Base-by-base conservation (phyloP, 2,329 filamentous ascomycete species). In the Penicillium sp. region DNA sequence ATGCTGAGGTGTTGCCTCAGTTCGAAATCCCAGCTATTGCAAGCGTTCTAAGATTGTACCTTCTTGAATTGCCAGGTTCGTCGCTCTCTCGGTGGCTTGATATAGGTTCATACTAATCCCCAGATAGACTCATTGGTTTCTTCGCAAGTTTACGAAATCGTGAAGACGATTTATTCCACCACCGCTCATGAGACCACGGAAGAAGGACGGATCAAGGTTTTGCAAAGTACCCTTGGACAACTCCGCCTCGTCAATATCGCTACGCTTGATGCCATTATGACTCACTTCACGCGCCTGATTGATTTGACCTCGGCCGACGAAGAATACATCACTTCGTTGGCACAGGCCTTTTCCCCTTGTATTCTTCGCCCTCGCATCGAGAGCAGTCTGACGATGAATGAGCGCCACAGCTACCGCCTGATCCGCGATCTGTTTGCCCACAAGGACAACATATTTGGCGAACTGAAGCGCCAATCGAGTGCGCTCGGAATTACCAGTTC, bases 231-330 rank as follows among this genome's bases (percentile, higher is more conserved):
- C 0, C 87, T 99, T 56, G 93, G 93, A 40, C 93, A 97, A 74
- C 85, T 99, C 56, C 89, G 93, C 60, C 87, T 99, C 56, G 92
- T 94, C 63, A 99, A 99, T 75, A 99, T 99, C 75, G 94, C 94
- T 48, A 97, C 94, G n/a, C 86, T 99, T 59, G 94, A 99, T 75
- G 94, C 94, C 41, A 90, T 96, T 72, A 96, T 95, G 83, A 97
- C 96, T 65, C 94, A 99, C 77, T 97, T 99, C 74, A 97, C 93
- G 40, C 90, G 94, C 60, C 82, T 99, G 59, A 95, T 99, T 71
- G 94, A 99, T 74, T 83, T 99, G 62, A 99, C 94, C 2, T 97
- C 93, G 15, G 94, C 94, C 33, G 93, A 96, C 66, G 94, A 99
- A 72, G 80, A 86, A 43, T 99, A 96, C 71, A 79, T 96, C 57